Evolutionary conservation across 75 land plant genomes (phyloP).

Genomic region (Cryptomeria japonica): DNA sequence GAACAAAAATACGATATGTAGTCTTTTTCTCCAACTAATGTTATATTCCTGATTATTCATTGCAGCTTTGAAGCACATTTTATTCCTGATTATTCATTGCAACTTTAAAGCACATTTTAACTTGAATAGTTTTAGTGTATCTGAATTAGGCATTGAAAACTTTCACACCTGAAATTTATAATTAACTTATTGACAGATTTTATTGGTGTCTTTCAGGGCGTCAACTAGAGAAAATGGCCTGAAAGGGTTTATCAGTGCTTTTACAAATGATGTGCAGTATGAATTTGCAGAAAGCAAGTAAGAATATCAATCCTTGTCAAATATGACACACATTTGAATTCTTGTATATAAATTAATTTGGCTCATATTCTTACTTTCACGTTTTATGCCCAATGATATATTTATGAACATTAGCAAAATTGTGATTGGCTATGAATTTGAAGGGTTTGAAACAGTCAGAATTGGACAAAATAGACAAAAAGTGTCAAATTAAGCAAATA

Average conservation of each 20-base stretch:
- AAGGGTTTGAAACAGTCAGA: background rate
- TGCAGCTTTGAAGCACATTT: background rate
- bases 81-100: background rate
- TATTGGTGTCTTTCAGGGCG: constrained; percentile 40
- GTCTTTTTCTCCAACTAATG: background rate
- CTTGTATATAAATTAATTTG: background rate
- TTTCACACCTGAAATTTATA: background rate
- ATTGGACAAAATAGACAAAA: background rate
- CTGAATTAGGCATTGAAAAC: background rate
- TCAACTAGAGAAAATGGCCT: constrained; percentile 77
- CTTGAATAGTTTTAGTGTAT: background rate
- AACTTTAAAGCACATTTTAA: background rate
- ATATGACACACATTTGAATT: background rate
- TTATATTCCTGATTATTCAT: background rate
- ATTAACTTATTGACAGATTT: background rate
- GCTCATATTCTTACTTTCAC: background rate
- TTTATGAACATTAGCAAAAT: background rate
- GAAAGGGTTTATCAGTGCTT: constrained; percentile 58
- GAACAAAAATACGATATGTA: background rate
- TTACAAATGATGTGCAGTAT: constrained; percentile 49
- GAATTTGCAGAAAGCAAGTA: constrained; percentile 77
- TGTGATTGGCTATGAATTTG: too few relatives aligned
- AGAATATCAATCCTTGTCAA: constrained; percentile 1
- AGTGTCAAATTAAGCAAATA: background rate
- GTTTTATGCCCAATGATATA: background rate